Evolutionary conservation across 805 yeast species (phyloP), one percentile per base, ranked within the genome.

Genomic region (Kazachstania bromeliacearum): DNA sequence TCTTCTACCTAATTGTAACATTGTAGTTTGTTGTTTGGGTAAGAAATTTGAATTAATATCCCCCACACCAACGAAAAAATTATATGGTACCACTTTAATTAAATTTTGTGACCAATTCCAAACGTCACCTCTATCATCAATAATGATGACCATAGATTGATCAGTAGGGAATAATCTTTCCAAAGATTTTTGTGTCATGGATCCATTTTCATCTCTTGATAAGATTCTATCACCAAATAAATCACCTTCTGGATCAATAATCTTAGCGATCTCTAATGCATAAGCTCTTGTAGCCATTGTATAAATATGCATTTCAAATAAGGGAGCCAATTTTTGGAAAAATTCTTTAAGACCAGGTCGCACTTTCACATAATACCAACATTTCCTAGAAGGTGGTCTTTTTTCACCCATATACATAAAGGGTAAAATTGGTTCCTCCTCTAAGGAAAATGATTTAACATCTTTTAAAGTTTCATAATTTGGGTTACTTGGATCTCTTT

Each of bases 221-320:
- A 92, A 68, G 5, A 92, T 88, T 38, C 98, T 65, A 54, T 88
- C 96, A 5, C 94, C 96, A 62, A 92, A 92, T 49, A 75, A 80
- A 38, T 68, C 66, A 1, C 94, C 95, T 13, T 72, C 75, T 0
- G 98, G 98, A 55, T 92, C 98, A 32, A 92, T 85, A 24, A 92
- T 79, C 39, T 77, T 75, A 22, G 97, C 94, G 44, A 92, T 84
- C 18, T 85, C 82, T 33, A 76, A 68, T 0, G 98, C 98, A 59
- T 92, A 92, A 20, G 89, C 79, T 46, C 95, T 67, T 4, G 98
- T 92, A 7, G 97, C 98, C 98, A 92, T 92, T 4, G 98, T 92
- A 58, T 92, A 92, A 27, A 92, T 84, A 54, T 92, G 98, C 67
- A 92, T 64, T 60, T 92, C 97, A 55, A 81, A 92, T 31, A 71